phyloP scores from a whole-genome alignment of 2,329 filamentous ascomycete genomes.

The Colletotrichum graminicola region DNA sequence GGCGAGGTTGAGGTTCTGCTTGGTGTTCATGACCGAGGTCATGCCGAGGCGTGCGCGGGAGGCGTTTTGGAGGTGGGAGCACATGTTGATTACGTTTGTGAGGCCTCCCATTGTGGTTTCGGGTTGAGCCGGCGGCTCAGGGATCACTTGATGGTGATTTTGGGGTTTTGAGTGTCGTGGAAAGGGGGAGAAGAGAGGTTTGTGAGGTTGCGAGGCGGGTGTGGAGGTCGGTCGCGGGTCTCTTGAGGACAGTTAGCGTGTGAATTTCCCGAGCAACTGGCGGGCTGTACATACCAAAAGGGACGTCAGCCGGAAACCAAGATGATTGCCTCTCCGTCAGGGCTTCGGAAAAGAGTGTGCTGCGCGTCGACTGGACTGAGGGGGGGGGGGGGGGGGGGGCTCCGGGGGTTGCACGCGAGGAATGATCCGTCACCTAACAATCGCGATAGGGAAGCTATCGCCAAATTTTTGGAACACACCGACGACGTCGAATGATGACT shows the following conservation, averaged over 20 bases:
- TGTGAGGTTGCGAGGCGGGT: neutral
- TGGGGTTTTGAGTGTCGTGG: neutral
- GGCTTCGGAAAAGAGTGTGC: constrained; percentile 10
- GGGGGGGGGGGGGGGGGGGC: too few relatives aligned
- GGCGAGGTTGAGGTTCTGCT: constrained; percentile 81
- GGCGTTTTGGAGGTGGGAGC: constrained; percentile 92
- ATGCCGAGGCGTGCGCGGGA: constrained; percentile 85
- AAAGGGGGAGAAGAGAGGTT: neutral
- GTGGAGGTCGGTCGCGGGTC: neutral
- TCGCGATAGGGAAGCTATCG: constrained; percentile 38
- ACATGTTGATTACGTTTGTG: constrained; percentile 81
- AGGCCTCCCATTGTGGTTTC: constrained; percentile 56
- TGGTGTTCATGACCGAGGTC: constrained; percentile 84
- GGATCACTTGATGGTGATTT: neutral
- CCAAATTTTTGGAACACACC: constrained; percentile 40
- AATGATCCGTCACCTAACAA: constrained; percentile 22
- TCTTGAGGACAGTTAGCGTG: neutral
- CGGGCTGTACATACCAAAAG: neutral
- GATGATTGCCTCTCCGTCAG: too few relatives aligned
- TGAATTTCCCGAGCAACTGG: neutral
- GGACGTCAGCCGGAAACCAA: neutral
- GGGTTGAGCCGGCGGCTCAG: constrained; percentile 7
- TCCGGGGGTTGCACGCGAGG: constrained; percentile 11
- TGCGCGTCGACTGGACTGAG: constrained; percentile 6
- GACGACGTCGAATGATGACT: constrained; percentile 37